Evolutionary conservation across 768 basidiomycete species (phyloP).

Genomic region (Boletus vinaceobasis): DNA sequence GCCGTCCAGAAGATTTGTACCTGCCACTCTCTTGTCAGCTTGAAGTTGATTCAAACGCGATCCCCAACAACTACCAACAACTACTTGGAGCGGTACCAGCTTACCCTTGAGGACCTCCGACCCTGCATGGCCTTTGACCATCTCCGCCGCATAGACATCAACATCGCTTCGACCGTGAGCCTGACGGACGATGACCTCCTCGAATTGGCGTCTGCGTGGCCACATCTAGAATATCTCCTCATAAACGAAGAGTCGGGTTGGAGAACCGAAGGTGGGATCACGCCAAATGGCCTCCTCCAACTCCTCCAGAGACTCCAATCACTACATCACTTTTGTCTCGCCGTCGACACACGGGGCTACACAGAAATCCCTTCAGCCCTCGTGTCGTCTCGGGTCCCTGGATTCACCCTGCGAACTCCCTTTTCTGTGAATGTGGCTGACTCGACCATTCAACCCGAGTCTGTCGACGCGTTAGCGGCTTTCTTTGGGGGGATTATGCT

Average conservation of each 20-base stretch:
- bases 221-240: slow-evolving; percentile 11
- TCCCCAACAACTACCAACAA: not conserved
- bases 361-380: not conserved
- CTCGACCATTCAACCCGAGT: slow-evolving; percentile 14
- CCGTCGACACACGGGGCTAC: slow-evolving; percentile 13
- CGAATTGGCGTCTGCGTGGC: slow-evolving; percentile 17
- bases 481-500: slow-evolving; percentile 18
- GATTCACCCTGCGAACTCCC: not conserved
- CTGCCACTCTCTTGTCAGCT: not conserved
- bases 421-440: slow-evolving; percentile 17
- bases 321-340: slow-evolving; percentile 6
- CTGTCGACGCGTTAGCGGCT: slow-evolving; percentile 13
- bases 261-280: slow-evolving; percentile 13
- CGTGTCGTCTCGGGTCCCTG: not conserved
- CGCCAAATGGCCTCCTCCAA: slow-evolving; percentile 14
- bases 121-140: slow-evolving; percentile 14
- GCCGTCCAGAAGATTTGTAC: slow-evolving; percentile 8
- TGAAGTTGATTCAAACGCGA: slow-evolving; percentile 12
- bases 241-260: slow-evolving; percentile 23
- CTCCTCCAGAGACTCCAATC: slow-evolving; percentile 9
- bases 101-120: slow-evolving; percentile 16
- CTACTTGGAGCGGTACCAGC: slow-evolving; percentile 2
- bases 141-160: slow-evolving; percentile 13
- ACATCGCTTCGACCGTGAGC: slow-evolving; percentile 8
- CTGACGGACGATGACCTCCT: slow-evolving; percentile 11